phyloP scores from a whole-genome alignment of 2,329 filamentous ascomycete genomes.

The Fusarium nematophilum region DNA sequence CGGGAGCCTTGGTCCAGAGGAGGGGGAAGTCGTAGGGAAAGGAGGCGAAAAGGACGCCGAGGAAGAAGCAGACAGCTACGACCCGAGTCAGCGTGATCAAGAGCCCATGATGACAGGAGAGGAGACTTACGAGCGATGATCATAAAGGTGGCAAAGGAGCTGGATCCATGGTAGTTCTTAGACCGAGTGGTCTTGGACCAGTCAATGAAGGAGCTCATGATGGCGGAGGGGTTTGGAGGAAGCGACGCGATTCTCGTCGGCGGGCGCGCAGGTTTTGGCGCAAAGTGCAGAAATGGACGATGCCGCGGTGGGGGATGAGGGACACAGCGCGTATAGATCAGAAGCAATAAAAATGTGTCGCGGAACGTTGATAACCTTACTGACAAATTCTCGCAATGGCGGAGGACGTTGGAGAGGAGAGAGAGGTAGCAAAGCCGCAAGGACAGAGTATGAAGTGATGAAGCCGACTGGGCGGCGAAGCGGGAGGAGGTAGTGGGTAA shows the following conservation, averaged over 20 bases:
- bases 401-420: conserved; percentile 11
- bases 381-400: conserved; percentile 8
- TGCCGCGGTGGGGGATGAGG: neutral
- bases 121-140: conserved; percentile 87
- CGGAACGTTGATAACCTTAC: conserved; percentile 13
- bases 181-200: conserved; percentile 69
- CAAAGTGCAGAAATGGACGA: conserved; percentile 15
- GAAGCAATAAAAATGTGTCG: conserved; percentile 10
- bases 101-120: conserved; percentile 2
- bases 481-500: conserved; percentile 20
- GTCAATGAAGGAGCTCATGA: conserved; percentile 58
- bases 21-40: conserved; percentile 97
- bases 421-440: neutral
- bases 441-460: conserved; percentile 27
- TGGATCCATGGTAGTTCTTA: conserved; percentile 67
- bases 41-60: conserved; percentile 95
- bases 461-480: conserved; percentile 10
- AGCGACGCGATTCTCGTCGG: conserved; percentile 10
- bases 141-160: conserved; percentile 94
- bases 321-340: conserved; percentile 8
- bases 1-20: conserved; percentile 78
- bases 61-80: conserved; percentile 92
- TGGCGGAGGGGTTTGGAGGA: conserved; percentile 31
- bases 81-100: conserved; percentile 4
- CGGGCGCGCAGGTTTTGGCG: conserved; percentile 7